These are phyloP conservation scores for Prosopis cineraria DNA, from an alignment of 306 rosid genomes.

Conservation along the genomic window DNA sequence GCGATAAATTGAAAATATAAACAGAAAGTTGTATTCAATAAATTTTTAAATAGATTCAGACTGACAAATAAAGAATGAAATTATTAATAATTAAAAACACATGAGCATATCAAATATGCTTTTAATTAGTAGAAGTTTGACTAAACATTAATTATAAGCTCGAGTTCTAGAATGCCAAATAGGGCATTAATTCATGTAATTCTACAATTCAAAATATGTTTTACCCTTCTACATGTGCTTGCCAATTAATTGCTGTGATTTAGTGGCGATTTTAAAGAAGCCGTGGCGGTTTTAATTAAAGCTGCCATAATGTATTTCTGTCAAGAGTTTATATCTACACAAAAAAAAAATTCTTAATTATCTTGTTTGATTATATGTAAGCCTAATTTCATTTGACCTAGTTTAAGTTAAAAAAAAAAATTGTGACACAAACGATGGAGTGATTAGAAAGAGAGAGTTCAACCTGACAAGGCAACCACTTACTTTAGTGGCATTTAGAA, in stretches of 20 bases:
- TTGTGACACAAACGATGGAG: background rate
- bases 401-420: conserved; percentile 37
- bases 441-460: conserved; percentile 5
- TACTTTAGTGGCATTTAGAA: background rate
- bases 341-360: background rate
- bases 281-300: too few relatives aligned
- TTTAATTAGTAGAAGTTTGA: background rate
- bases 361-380: background rate
- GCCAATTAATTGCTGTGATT: too few relatives aligned
- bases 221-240: too few relatives aligned
- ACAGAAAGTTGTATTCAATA: background rate
- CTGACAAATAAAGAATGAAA: background rate
- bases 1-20: background rate
- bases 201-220: too few relatives aligned
- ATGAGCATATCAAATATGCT: background rate
- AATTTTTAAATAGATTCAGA: background rate
- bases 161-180: too few relatives aligned
- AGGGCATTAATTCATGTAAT: too few relatives aligned
- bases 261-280: too few relatives aligned
- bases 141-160: background rate
- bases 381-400: background rate
- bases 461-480: conserved; percentile 41
- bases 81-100: background rate
- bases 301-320: too few relatives aligned
- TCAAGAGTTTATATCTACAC: background rate